A percentile compares a stretch with the other conserved stretches of the same genome.
These are phyloP conservation scores for Alnus glutinosa DNA, from an alignment of 306 rosid genomes.

Conservation along the genomic window DNA sequence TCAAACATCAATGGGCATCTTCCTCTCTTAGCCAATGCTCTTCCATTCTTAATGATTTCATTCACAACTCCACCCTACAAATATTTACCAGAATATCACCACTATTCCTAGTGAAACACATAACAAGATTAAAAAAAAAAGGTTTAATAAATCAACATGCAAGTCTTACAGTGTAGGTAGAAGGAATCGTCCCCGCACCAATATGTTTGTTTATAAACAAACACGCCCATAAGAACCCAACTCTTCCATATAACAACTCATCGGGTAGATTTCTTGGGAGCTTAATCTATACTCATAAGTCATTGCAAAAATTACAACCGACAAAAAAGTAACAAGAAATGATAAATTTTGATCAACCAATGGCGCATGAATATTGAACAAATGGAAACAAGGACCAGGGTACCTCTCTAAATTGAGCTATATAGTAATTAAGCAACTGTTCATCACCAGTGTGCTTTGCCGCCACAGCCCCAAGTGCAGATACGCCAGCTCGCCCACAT, in stretches of 20 bases:
- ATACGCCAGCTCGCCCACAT: constrained; percentile 79
- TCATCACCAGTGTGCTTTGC: constrained; percentile 55
- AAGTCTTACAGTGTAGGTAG: constrained; percentile 51
- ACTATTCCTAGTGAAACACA: constrained; percentile 3
- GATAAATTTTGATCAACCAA: neutral
- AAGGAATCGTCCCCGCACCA: constrained; percentile 58
- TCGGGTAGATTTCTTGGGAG: constrained; percentile 63
- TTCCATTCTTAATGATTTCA: constrained; percentile 60
- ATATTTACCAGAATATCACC: constrained; percentile 16
- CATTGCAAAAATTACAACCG: neutral
- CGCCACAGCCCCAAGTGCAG: constrained; percentile 73
- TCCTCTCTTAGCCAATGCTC: constrained; percentile 56
- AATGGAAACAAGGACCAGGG: neutral
- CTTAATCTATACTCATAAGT: constrained; percentile 51
- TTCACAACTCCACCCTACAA: constrained; percentile 49
- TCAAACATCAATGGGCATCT: constrained; percentile 69
- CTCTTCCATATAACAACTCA: constrained; percentile 74
- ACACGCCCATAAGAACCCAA: constrained; percentile 78
- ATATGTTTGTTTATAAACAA: constrained; percentile 64
- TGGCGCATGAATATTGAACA: neutral
- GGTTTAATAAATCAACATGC: neutral
- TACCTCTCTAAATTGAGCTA: constrained; percentile 63
- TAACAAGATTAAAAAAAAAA: constrained; percentile 13
- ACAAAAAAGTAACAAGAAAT: neutral
- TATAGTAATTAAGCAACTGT: constrained; percentile 44